Base-by-base conservation (phyloP, 2,329 filamentous ascomycete species). In the Aureobasidium sp. region DNA sequence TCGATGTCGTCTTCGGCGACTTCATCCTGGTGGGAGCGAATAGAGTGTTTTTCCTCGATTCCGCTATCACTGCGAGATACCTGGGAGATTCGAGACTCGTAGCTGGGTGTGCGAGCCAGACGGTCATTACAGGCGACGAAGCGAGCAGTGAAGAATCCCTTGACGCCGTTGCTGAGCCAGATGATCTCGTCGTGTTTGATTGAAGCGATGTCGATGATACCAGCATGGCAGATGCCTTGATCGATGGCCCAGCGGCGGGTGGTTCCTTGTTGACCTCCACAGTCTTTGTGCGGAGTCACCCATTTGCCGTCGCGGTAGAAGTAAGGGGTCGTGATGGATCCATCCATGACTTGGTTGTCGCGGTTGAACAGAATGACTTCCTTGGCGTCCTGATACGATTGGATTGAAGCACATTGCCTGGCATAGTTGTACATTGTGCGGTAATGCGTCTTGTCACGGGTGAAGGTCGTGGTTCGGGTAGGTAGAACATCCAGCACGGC, bases 81-180 rank as follows among this genome's bases (percentile, higher is more conserved):
- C 9, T 42, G 45, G 1, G 57, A 60, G 19, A 51, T 53, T 15
- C 47, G 47, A 9, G 58, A 60, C 9, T 60, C 58, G 25, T 54
- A 60, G 33, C 58, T 60, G 21, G 58, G 58, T 9, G 58, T 54
- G 23, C 58, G 58, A 29, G 58, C 47, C n/a, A 60, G 47, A 31
- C 63, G 61, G 57, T 62, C 59, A 13, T 43, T 57, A 15, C 49
- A 57, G 10, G 53, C 61, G 19, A 64, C 53, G 35, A 69, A 67
- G 19, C 62, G 62, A 9, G 67, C 69, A 15, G 64, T 64, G 57
- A 69, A 73, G 64, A 95, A 96, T 0, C 93, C 93, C 64, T 88
- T 82, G 1, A 93, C 87, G 0, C 89, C 91, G 72, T 93, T 96
- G 72, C 91, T 96, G 57, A 96, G 75, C 88, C 90, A 95, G 63